Evolutionary conservation across 345 rosid genomes (phyloP), one percentile per base, ranked within the genome.

Genomic region (Conringia planisiliqua): DNA sequence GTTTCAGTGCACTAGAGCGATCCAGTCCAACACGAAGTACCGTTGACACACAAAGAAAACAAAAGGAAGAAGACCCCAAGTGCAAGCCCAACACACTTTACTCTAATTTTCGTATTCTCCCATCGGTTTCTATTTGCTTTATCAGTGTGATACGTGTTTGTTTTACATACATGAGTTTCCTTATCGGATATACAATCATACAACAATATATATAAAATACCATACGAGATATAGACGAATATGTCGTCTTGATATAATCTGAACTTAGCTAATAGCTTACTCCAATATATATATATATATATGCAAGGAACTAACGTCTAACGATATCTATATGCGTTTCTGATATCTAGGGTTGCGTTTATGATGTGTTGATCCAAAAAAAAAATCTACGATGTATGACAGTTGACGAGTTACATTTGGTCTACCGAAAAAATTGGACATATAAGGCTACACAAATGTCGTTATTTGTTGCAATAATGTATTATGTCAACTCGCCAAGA

Each of bases 1-100:
- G 62, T 67, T 58, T 48, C 50, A 66, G 42, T 74, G 33, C 39
- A 26, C 14, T 43, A 3, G 33, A 43, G 65, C 59, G 33, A 12
- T 73, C 65, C 30, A 44, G 29, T 56, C 57, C 32, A 64, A 22
- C 50, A 48, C 68, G 10, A n/a, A n/a, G 51, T 46, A 57, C 72
- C 30, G 32, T 57, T 55, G 50, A 59, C 33, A 27, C 33, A 29
- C 6, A 35, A 9, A 24, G 10, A 20, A 36, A 32, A 47, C 9
- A 1, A 33, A 43, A n/a, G 12, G 13, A 24, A 24, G 33, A 52
- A 12, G n/a, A 2, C 44, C 43, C 17, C 33, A 42, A 43, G 43
- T 57, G 12, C 24, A 57, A 32, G 24, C 36, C 43, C 3, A 70
- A 4, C 55, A 43, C 27, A 42, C 6, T 40, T 7, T 54, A 40